These are phyloP conservation scores for Rickenella mellea DNA, from an alignment of 768 basidiomycete species.

Conservation along the genomic window DNA sequence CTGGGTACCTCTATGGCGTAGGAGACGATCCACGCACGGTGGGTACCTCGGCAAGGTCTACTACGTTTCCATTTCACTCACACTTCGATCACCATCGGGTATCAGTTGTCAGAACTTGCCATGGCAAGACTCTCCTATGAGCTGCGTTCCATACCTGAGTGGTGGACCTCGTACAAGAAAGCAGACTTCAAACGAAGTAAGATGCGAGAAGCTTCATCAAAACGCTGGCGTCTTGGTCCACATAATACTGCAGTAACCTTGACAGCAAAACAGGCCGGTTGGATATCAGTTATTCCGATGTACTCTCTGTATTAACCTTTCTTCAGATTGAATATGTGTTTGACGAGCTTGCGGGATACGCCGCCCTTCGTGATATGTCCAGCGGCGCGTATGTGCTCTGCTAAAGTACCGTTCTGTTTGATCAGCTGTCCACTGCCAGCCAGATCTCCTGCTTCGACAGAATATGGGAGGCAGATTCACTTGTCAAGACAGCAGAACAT, in stretches of 20 bases:
- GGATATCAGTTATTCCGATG: neutral
- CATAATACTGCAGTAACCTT: slow-evolving; percentile 28
- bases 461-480: slow-evolving; percentile 35
- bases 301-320: neutral
- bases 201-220: slow-evolving; percentile 17
- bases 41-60: slow-evolving; percentile 5
- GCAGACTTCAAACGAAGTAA: slow-evolving; percentile 20
- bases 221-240: slow-evolving; percentile 21
- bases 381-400: slow-evolving; percentile 21
- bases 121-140: slow-evolving; percentile 39
- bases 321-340: slow-evolving; percentile 36
- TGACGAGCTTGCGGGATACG: slow-evolving; percentile 40
- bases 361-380: slow-evolving; percentile 26
- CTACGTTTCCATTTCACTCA: slow-evolving; percentile 1
- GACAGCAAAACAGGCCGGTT: slow-evolving; percentile 29
- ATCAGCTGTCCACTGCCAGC: slow-evolving; percentile 15
- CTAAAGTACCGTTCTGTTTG: neutral
- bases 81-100: neutral
- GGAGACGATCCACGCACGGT: slow-evolving; percentile 46
- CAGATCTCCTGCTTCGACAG: slow-evolving; percentile 49
- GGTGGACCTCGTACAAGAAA: slow-evolving; percentile 29
- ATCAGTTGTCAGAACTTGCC: slow-evolving; percentile 37
- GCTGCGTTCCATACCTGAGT: slow-evolving; percentile 27
- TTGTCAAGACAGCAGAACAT: slow-evolving; percentile 12
- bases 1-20: slow-evolving; percentile 32